A percentile compares a stretch with the other conserved stretches of the same genome.
phyloP scores from a whole-genome alignment of 1,139 yeast species.

The Suhomyces bokatorum region DNA sequence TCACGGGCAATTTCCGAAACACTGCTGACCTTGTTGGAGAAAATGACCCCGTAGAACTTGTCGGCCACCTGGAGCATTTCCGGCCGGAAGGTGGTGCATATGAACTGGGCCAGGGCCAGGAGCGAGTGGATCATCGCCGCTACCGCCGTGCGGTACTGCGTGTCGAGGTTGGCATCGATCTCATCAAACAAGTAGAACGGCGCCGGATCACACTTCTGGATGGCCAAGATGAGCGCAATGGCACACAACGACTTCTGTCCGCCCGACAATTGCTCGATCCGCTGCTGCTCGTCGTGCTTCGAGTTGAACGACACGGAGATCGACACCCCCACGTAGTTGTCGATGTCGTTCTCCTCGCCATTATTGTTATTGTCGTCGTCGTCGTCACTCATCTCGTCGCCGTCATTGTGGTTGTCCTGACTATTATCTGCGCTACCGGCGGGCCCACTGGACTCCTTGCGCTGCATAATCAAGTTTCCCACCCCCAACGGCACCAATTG shows the following conservation, averaged over 20 bases:
- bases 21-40: slow-evolving; percentile 78
- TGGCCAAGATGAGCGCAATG: slow-evolving; percentile 86
- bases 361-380: no score
- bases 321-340: slow-evolving; percentile 77
- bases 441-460: slow-evolving; percentile 22
- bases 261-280: slow-evolving; percentile 90
- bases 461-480: slow-evolving; percentile 72
- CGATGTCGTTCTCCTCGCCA: slow-evolving; percentile 29
- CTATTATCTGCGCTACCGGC: neutral
- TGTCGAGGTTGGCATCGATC: slow-evolving; percentile 92
- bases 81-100: slow-evolving; percentile 93
- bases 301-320: slow-evolving; percentile 91
- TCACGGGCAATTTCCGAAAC: slow-evolving; percentile 68
- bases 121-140: slow-evolving; percentile 72
- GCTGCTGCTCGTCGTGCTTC: slow-evolving; percentile 79
- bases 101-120: slow-evolving; percentile 76
- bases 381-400: slow-evolving; percentile 22
- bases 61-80: slow-evolving; percentile 90
- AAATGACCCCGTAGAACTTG: slow-evolving; percentile 84
- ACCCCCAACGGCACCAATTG: slow-evolving; percentile 81
- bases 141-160: slow-evolving; percentile 87
- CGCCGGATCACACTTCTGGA: slow-evolving; percentile 94
- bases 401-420: slow-evolving; percentile 12
- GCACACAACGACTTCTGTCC: slow-evolving; percentile 97
- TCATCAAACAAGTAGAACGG: slow-evolving; percentile 96